phyloP scores from a whole-genome alignment of 345 rosid genomes.

The Gossypium longicalyx region DNA sequence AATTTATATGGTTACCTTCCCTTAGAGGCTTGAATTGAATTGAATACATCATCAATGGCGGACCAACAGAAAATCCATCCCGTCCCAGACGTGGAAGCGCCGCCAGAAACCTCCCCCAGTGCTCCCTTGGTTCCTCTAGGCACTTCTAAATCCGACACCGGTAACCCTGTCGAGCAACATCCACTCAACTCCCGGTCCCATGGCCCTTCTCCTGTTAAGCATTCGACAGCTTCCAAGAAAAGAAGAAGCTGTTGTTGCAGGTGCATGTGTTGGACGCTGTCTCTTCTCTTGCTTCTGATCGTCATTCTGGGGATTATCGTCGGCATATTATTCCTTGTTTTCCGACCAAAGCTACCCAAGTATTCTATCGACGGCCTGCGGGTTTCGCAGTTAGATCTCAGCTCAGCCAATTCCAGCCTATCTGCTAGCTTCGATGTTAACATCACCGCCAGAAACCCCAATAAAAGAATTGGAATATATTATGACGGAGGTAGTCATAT shows the following conservation, averaged over 20 bases:
- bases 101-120: constrained; percentile 27
- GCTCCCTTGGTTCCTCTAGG: constrained; percentile 51
- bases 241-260: constrained; percentile 55
- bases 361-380: constrained; percentile 53
- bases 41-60: constrained; percentile 28
- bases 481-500: constrained; percentile 80
- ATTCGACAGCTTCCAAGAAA: constrained; percentile 27
- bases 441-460: constrained; percentile 66
- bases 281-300: constrained; percentile 44
- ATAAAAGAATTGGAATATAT: constrained; percentile 70
- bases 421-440: constrained; percentile 53
- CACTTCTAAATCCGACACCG: constrained; percentile 48
- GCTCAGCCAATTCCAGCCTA: constrained; percentile 38
- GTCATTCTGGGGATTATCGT: constrained; percentile 32
- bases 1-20: not conserved
- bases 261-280: constrained; percentile 64
- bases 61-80: constrained; percentile 70
- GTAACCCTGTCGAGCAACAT: constrained; percentile 17
- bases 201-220: constrained; percentile 33
- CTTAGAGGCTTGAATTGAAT: not conserved
- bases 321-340: constrained; percentile 65
- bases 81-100: constrained; percentile 49
- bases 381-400: constrained; percentile 45
- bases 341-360: constrained; percentile 74
- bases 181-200: constrained; percentile 23